Evolutionary conservation across 352 stramenopile genomes (phyloP), one percentile per base, ranked within the genome.

Genomic region (Pythium phragmitis): DNA sequence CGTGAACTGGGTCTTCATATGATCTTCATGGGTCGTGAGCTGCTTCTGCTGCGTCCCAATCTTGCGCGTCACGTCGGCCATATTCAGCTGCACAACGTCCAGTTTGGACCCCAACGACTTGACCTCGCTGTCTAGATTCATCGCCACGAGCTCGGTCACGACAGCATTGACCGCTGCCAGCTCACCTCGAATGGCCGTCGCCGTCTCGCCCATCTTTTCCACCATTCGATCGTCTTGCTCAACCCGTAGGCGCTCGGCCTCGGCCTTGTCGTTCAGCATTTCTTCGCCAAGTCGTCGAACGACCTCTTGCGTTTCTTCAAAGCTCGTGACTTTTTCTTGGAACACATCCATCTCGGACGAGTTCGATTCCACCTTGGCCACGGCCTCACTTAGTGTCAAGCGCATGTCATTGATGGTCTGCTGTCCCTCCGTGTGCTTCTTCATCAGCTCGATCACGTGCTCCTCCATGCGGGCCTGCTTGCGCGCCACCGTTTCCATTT

Each of bases 1-100:
- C 2, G 73, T 71, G 45, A 90, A 88, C 60, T 91, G 80, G 45
- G 71, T 68, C 17, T 75, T 77, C 42, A 73, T 85, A 42, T 89
- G 74, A 11, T 89, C 82, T 46, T 91, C 82, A 1, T 68, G 69
- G 9, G 72, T 57, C 7, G 71, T 61, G 2, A 61, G 72, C 52
- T 90, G 82, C 67, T 91, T 91, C 47, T 89, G 77, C 3, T 83
- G 70, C 9, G 72, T 57, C 26, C 74, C 61, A 41, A 88, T 76
- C 52, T 90, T 91, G 16, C 81, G 73, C n/a, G 82, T 76, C 5
- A 70, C 76, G 56, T 91, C 82, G 0, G 68, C 68, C 0, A 79
- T 57, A 0, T 64, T 87, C 28, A 91, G 71, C n/a, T 72, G 56
- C 12, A 85, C 51, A 39, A 89, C 75, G 17, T 91, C 82, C 7